A percentile compares a stretch with the other conserved stretches of the same genome.
These are phyloP conservation scores for Amniculicola lignicola DNA, from an alignment of 495 filamentous ascomycete genomes.

Conservation along the genomic window DNA sequence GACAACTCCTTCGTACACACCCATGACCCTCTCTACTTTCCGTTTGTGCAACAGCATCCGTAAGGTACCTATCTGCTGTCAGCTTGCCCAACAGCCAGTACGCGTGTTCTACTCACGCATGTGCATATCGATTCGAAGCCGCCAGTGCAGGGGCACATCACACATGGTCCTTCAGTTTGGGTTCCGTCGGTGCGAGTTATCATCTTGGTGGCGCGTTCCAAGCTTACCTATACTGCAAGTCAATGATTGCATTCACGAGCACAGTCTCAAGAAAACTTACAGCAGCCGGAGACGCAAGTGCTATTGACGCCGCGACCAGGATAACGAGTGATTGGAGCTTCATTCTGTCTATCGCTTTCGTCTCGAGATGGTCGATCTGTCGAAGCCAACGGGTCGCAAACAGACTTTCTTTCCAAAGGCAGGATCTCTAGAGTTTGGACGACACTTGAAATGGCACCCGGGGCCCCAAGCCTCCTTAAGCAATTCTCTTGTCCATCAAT, in stretches of 20 bases:
- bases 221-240: slow-evolving; percentile 6
- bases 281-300: slow-evolving; percentile 18
- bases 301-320: slow-evolving; percentile 8
- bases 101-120: slow-evolving; percentile 19
- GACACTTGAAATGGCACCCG: slow-evolving; percentile 19
- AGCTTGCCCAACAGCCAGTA: not conserved
- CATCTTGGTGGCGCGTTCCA: slow-evolving; percentile 13
- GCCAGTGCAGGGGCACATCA: slow-evolving; percentile 18
- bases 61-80: slow-evolving; percentile 17
- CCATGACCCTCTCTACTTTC: not conserved
- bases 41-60: slow-evolving; percentile 27
- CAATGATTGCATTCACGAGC: not conserved
- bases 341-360: slow-evolving; percentile 3
- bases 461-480: too few species aligned
- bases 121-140: slow-evolving; percentile 7
- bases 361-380: not conserved
- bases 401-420: not conserved
- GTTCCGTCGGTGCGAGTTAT: not conserved
- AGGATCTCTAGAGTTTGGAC: not conserved
- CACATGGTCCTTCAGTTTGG: slow-evolving; percentile 5
- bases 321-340: slow-evolving; percentile 16
- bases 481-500: slow-evolving; percentile 15
- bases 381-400: not conserved
- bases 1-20: too few species aligned
- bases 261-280: slow-evolving; percentile 1